phyloP scores from a whole-genome alignment of 108 stramenopile genomes.

The Hondaea fermentalgiana region DNA sequence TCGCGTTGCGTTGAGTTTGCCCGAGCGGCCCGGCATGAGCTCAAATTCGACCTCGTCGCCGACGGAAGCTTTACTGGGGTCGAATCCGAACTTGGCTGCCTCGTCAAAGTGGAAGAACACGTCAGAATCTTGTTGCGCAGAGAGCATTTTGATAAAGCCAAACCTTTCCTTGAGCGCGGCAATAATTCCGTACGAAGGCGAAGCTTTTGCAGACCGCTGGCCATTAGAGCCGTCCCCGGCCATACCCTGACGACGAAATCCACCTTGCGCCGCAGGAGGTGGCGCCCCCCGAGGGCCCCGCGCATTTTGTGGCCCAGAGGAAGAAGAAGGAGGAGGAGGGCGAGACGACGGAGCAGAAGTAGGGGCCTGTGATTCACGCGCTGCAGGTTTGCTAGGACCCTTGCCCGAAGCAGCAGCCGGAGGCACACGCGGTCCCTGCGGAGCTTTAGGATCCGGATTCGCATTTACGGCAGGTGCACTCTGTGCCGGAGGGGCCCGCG shows the following conservation, averaged over 20 bases:
- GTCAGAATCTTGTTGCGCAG: not conserved
- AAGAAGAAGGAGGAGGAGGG: no score
- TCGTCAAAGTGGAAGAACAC: conserved; percentile 13
- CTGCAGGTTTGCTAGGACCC: no score
- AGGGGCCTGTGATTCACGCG: no score
- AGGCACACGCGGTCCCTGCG: no score
- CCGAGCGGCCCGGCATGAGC: not conserved
- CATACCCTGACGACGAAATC: not conserved
- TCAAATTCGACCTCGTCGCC: conserved; percentile 14
- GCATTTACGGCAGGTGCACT: no score
- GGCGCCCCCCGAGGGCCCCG: no score
- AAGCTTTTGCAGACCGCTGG: not conserved
- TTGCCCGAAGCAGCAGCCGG: no score
- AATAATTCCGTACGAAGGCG: not conserved
- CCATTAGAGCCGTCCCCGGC: not conserved
- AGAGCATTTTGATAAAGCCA: not conserved
- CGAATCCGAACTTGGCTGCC: not conserved
- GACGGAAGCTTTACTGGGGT: not conserved
- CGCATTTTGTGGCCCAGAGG: no score
- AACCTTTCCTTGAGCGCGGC: not conserved
- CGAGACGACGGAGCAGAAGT: no score
- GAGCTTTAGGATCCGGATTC: no score
- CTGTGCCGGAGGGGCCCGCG: no score
- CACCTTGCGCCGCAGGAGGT: not conserved
- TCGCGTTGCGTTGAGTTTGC: not conserved